Conservation (phyloP, 345 rosid genomes). For the Clausena lansium region DNA sequence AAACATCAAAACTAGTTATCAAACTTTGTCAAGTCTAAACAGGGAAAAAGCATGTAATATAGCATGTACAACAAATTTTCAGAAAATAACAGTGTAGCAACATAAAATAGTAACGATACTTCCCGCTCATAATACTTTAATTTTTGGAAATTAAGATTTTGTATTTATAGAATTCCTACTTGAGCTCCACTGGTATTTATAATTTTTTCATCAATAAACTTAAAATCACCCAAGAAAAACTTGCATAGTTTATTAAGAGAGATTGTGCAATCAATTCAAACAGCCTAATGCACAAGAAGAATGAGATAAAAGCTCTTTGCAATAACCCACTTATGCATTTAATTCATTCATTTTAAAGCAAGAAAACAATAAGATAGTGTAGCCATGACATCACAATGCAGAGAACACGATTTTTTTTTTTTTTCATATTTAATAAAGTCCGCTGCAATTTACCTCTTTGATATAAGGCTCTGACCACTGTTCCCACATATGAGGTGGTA, state of each 20-base stretch:
- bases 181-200: neutral
- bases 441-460: constrained; percentile 50
- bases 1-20: neutral
- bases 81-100: neutral
- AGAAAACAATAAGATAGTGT: neutral
- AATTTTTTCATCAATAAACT: neutral
- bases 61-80: neutral
- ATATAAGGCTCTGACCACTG: constrained; percentile 86
- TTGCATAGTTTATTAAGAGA: neutral
- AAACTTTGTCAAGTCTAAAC: neutral
- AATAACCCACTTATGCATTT: neutral
- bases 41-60: neutral
- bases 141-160: neutral
- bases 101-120: neutral
- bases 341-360: neutral
- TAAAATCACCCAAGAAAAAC: neutral
- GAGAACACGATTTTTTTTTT: neutral
- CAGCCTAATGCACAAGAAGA: neutral
- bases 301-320: neutral
- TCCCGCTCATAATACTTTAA: neutral
- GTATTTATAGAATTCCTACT: neutral
- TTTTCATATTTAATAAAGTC: neutral
- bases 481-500: constrained; percentile 90
- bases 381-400: neutral
- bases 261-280: neutral